Percentiles rank a stretch among this genome's conserved stretches.
Conservation (phyloP, 768 basidiomycete species). For the Termitomyces sp. region DNA sequence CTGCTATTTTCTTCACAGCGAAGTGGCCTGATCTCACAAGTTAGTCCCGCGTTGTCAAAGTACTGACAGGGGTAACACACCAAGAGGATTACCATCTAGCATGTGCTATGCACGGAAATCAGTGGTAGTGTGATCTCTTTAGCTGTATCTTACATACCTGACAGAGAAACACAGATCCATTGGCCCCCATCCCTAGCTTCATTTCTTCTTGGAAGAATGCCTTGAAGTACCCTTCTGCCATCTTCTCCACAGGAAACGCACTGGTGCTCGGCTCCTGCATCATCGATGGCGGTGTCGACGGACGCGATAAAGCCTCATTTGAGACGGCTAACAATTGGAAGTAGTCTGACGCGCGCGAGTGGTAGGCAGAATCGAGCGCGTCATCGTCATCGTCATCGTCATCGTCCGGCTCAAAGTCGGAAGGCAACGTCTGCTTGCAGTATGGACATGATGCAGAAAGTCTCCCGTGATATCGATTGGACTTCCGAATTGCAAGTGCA, state of each 20-base stretch:
- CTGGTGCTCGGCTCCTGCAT: slow-evolving; percentile 15
- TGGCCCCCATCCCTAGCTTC: slow-evolving; percentile 91
- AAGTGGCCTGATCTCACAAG: slow-evolving; percentile 53
- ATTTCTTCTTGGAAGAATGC: slow-evolving; percentile 90
- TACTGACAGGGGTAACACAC: slow-evolving; percentile 28
- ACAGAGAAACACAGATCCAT: slow-evolving; percentile 85
- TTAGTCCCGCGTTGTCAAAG: slow-evolving; percentile 1
- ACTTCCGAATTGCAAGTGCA: slow-evolving; percentile 60
- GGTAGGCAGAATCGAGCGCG: slow-evolving; percentile 31
- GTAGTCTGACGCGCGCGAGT: slow-evolving; percentile 66
- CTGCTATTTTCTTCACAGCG: slow-evolving; percentile 95
- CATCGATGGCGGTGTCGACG: slow-evolving; percentile 41
- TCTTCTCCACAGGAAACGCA: slow-evolving; percentile 59
- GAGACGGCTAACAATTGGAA: slow-evolving; percentile 72
- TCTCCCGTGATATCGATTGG: slow-evolving; percentile 16
- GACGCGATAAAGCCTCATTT: slow-evolving; percentile 56
- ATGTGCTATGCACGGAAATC: slow-evolving; percentile 9
- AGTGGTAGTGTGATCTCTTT: neutral
- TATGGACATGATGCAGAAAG: slow-evolving; percentile 55
- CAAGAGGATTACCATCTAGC: slow-evolving; percentile 79
- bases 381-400: slow-evolving; percentile 21
- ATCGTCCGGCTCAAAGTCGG: slow-evolving; percentile 30
- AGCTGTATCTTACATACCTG: slow-evolving; percentile 43
- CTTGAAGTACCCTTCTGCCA: slow-evolving; percentile 92
- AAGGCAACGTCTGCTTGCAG: slow-evolving; percentile 58